phyloP scores from a whole-genome alignment of 208 protist species.

The Trypanosomatidae sp. region DNA sequence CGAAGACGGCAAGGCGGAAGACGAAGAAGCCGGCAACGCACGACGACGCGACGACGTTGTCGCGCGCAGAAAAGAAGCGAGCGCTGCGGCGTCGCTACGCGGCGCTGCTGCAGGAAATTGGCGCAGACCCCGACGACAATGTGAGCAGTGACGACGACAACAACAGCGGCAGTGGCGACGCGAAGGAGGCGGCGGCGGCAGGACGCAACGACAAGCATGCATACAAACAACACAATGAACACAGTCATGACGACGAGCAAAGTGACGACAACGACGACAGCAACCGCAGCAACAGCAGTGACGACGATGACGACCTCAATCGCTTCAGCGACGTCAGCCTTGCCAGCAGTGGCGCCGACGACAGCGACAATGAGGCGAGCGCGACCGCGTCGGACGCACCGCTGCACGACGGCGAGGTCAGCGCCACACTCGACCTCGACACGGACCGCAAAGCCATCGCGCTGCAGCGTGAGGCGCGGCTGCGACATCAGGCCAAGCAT shows the following conservation, averaged over 20 bases:
- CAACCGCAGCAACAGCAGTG: conserved; percentile 8
- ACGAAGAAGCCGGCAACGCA: conserved; percentile 2
- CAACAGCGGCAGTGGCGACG: conserved; percentile 2
- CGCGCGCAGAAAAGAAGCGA: conserved; percentile 20
- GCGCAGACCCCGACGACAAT: conserved; percentile 24
- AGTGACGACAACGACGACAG: conserved; percentile 4
- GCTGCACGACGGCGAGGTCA: conserved; percentile 28
- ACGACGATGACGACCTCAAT: conserved; percentile 68
- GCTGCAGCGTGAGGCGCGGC: conserved; percentile 53
- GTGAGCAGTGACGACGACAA: conserved; percentile 1
- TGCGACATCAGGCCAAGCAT: conserved; percentile 45
- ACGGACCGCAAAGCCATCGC: conserved; percentile 45
- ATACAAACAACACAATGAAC: not conserved
- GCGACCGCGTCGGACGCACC: conserved; percentile 6
- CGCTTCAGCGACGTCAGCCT: conserved; percentile 69
- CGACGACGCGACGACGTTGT: not conserved
- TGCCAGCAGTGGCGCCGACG: not conserved
- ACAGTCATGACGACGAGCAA: not conserved
- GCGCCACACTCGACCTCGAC: conserved; percentile 77
- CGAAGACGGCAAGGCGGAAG: not conserved
- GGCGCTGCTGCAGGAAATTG: conserved; percentile 67
- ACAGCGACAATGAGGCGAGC: conserved; percentile 8
- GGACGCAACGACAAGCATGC: not conserved
- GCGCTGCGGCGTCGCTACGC: conserved; percentile 75
- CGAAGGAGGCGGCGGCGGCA: not conserved